These are phyloP conservation scores for Mucor racemosus DNA, from an alignment of 371 early-diverging fungal species.

Conservation along the genomic window DNA sequence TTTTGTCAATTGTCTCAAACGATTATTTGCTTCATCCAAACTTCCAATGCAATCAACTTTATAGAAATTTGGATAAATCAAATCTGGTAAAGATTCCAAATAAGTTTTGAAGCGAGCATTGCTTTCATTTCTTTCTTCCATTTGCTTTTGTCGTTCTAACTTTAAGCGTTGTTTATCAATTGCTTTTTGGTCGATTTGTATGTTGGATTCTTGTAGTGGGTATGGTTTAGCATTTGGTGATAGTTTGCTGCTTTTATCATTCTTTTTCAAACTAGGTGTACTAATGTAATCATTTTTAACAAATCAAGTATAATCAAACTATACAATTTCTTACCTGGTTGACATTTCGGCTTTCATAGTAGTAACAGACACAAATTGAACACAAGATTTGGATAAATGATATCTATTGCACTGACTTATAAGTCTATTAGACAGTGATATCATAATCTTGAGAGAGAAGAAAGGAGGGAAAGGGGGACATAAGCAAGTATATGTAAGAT, in stretches of 20 bases:
- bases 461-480: not conserved
- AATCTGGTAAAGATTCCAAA: constrained; percentile 13
- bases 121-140: not conserved
- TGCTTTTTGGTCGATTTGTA: not conserved
- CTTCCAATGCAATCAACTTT: constrained; percentile 24
- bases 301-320: not conserved
- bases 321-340: not conserved
- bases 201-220: not conserved
- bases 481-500: not conserved
- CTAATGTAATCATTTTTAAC: not conserved
- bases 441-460: constrained; percentile 4
- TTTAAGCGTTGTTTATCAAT: constrained; percentile 3
- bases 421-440: constrained; percentile 3
- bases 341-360: not conserved
- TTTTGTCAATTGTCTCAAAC: constrained; percentile 6
- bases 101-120: constrained; percentile 14
- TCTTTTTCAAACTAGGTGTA: not conserved
- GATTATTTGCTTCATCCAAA: constrained; percentile 16
- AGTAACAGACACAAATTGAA: not conserved
- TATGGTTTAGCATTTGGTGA: not conserved
- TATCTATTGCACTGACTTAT: constrained; percentile 2
- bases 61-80: constrained; percentile 29
- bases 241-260: not conserved
- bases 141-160: constrained; percentile 3
- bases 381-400: not conserved